phyloP scores from a whole-genome alignment of 2,329 filamentous ascomycete species.

The Furcasterigmium furcatum region DNA sequence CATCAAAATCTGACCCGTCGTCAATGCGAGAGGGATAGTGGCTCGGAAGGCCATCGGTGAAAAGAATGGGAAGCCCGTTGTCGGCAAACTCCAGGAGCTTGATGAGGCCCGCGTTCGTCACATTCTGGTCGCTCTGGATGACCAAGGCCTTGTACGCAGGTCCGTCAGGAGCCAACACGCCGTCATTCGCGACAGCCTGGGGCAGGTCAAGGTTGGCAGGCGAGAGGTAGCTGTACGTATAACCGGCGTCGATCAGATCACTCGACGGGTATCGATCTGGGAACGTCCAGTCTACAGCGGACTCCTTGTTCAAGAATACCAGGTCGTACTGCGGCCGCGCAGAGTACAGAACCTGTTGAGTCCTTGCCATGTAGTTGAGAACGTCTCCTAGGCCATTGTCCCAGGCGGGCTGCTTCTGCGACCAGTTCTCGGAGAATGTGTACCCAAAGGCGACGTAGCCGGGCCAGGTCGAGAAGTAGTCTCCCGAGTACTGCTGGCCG shows the following conservation, averaged over 20 bases:
- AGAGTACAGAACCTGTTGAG: conserved; percentile 30
- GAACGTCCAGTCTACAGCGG: neutral
- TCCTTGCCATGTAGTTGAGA: conserved; percentile 31
- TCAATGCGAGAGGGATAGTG: neutral
- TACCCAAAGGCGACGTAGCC: conserved; percentile 40
- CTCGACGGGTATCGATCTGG: neutral
- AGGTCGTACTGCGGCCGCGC: conserved; percentile 24
- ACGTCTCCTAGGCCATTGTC: conserved; percentile 18
- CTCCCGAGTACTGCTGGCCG: conserved; percentile 33
- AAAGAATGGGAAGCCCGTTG: conserved; percentile 37
- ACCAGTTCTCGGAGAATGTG: conserved; percentile 34
- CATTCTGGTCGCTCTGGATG: conserved; percentile 27
- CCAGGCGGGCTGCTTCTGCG: conserved; percentile 36
- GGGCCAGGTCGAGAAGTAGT: conserved; percentile 46
- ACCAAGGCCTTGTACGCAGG: conserved; percentile 40
- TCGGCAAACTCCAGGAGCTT: conserved; percentile 29
- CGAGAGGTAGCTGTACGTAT: conserved; percentile 38
- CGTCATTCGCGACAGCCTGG: conserved; percentile 28
- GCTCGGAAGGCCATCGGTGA: conserved; percentile 16
- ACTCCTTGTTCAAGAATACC: conserved; percentile 5
- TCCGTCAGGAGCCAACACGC: conserved; percentile 30
- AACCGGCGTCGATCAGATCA: neutral
- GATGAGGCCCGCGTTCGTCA: conserved; percentile 28
- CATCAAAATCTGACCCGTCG: neutral
- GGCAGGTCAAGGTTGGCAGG: conserved; percentile 38